A percentile compares a stretch with the other conserved stretches of the same genome.
Evolutionary conservation across 768 basidiomycete species (phyloP).

Genomic region (Peribolospora baueri): DNA sequence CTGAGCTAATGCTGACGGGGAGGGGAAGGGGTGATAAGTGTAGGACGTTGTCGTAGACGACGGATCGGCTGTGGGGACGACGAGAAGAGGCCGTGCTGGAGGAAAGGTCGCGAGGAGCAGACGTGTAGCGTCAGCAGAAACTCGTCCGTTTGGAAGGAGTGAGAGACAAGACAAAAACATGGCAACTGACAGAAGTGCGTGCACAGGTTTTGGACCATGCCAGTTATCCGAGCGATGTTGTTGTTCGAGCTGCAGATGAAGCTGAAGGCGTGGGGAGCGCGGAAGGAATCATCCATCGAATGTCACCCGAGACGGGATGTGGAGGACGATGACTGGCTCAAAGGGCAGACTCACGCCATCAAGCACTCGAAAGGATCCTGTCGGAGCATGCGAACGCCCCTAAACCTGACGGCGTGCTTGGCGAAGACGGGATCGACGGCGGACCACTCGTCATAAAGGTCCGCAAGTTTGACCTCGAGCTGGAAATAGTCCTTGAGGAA

Average conservation of each 20-base stretch:
- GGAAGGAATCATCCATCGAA: not conserved
- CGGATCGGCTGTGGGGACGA: constrained; percentile 6
- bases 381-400: constrained; percentile 58
- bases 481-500: constrained; percentile 81
- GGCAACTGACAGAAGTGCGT: constrained; percentile 41
- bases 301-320: too few relatives aligned
- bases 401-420: constrained; percentile 31
- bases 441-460: constrained; percentile 55
- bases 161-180: constrained; percentile 21
- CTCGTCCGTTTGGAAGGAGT: constrained; percentile 3
- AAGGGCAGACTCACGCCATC: constrained; percentile 41
- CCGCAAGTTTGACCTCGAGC: constrained; percentile 43
- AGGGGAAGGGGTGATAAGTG: constrained; percentile 60
- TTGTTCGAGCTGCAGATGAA: constrained; percentile 98
- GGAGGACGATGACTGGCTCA: not conserved
- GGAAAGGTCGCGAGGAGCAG: constrained; percentile 9
- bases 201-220: constrained; percentile 70
- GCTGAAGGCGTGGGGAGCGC: constrained; percentile 15
- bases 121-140: not conserved
- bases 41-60: constrained; percentile 8
- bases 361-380: constrained; percentile 95
- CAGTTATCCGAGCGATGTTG: constrained; percentile 79
- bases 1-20: constrained; percentile 39
- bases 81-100: constrained; percentile 18
- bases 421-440: constrained; percentile 49